Conservation (phyloP, 768 basidiomycete genomes). For the Mycena albidolilacea region DNA sequence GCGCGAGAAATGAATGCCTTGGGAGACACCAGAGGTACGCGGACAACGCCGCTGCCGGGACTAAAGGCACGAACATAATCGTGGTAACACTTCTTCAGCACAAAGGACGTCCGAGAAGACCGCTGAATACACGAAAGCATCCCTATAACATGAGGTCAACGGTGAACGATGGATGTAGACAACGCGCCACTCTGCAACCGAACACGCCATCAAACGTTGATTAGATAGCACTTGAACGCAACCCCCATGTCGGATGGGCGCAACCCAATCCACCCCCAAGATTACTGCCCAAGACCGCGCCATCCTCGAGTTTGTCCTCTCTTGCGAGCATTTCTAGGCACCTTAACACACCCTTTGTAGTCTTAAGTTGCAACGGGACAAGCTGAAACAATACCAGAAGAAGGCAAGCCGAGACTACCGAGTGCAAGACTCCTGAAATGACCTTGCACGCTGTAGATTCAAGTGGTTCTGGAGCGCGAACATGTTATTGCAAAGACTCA, state of each 20-base stretch:
- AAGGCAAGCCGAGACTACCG: slow-evolving; percentile 64
- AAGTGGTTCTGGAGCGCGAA: slow-evolving; percentile 89
- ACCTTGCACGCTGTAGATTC: slow-evolving; percentile 70
- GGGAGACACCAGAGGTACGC: slow-evolving; percentile 81
- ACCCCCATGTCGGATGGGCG: slow-evolving; percentile 67
- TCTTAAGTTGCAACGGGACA: slow-evolving; percentile 96
- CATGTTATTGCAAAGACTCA: slow-evolving; percentile 90
- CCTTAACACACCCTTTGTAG: slow-evolving; percentile 57
- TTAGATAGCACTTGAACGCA: neutral
- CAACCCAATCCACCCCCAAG: slow-evolving; percentile 83
- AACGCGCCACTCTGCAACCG: neutral
- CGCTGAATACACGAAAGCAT: slow-evolving; percentile 32
- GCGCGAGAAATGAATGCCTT: slow-evolving; percentile 51
- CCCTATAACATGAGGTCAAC: slow-evolving; percentile 8
- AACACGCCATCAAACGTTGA: neutral
- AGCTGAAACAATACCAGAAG: slow-evolving; percentile 95
- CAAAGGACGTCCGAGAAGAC: slow-evolving; percentile 18
- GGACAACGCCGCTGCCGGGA: slow-evolving; percentile 69
- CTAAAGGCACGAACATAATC: slow-evolving; percentile 77
- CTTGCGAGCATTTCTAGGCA: slow-evolving; percentile 29
- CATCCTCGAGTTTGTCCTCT: slow-evolving; percentile 86
- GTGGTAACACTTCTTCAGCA: slow-evolving; percentile 61
- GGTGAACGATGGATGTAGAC: neutral
- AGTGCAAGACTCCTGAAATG: slow-evolving; percentile 6
- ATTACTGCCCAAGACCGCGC: slow-evolving; percentile 95